Conservation (phyloP, 2,329 filamentous ascomycete genomes). For the Epichloe bromicola region DNA sequence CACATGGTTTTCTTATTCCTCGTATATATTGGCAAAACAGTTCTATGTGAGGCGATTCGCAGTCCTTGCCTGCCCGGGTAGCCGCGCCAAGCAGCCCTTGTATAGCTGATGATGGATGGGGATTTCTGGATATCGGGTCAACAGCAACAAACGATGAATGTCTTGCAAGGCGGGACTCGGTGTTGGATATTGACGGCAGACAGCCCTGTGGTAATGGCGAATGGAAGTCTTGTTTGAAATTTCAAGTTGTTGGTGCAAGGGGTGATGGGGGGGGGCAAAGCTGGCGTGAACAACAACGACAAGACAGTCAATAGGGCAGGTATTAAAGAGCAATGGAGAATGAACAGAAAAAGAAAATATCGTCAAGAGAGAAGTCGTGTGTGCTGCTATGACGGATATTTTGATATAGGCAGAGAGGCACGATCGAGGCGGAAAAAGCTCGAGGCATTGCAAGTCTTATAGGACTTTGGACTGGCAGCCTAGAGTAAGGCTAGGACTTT, state of each 20-base stretch:
- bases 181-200: background rate
- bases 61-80: background rate
- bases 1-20: slow-evolving; percentile 48
- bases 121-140: slow-evolving; percentile 1
- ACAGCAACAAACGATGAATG: background rate
- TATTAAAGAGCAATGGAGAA: slow-evolving; percentile 4
- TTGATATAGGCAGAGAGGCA: slow-evolving; percentile 14
- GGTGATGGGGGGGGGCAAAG: background rate
- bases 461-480: slow-evolving; percentile 13
- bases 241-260: too few relatives aligned
- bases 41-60: background rate
- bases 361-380: slow-evolving; percentile 7
- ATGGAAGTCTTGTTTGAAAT: background rate
- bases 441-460: slow-evolving; percentile 45
- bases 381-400: slow-evolving; percentile 8
- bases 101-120: background rate
- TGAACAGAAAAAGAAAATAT: slow-evolving; percentile 6
- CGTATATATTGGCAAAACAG: background rate
- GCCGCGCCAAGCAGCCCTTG: background rate
- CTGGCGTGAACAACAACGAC: background rate
- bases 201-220: background rate
- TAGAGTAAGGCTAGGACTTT: background rate
- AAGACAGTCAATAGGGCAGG: slow-evolving; percentile 2
- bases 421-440: slow-evolving; percentile 15
- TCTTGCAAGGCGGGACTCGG: background rate